Evolutionary conservation across 257 asterid genomes (phyloP).

Genomic region (Solanum clarkiae): DNA sequence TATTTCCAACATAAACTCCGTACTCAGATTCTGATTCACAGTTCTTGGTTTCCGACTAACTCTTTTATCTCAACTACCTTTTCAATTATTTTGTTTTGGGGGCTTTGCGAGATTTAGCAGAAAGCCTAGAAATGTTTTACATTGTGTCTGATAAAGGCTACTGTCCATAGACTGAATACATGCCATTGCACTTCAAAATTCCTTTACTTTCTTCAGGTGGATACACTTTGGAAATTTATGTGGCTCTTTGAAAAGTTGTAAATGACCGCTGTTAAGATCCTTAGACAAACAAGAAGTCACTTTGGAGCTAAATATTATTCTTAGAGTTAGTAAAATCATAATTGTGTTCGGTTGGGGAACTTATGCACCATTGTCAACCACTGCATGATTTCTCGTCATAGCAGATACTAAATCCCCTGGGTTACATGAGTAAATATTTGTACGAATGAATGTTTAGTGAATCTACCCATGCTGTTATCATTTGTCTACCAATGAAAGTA

Average conservation of each 20-base stretch:
- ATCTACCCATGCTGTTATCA: neutral
- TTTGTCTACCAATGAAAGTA: neutral
- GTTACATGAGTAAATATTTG: neutral
- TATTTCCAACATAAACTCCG: slow-evolving; percentile 3
- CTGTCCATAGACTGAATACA: neutral
- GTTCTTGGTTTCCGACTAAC: neutral
- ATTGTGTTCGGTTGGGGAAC: neutral
- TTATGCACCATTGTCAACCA: neutral
- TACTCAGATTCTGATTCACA: neutral
- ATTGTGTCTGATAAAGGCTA: neutral
- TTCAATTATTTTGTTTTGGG: neutral
- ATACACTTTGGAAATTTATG: neutral
- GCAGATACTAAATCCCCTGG: neutral
- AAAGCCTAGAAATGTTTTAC: neutral
- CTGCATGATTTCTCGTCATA: neutral
- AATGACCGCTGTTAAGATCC: neutral
- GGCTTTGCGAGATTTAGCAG: neutral
- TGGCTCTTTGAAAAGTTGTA: neutral
- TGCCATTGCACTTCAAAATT: neutral
- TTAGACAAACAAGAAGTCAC: neutral
- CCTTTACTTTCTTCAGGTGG: neutral
- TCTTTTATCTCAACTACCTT: neutral
- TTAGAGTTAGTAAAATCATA: neutral
- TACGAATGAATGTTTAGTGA: neutral
- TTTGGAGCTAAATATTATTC: neutral